Evolutionary conservation across 768 basidiomycete genomes (phyloP).

Genomic region (Rhizopogon rudus): DNA sequence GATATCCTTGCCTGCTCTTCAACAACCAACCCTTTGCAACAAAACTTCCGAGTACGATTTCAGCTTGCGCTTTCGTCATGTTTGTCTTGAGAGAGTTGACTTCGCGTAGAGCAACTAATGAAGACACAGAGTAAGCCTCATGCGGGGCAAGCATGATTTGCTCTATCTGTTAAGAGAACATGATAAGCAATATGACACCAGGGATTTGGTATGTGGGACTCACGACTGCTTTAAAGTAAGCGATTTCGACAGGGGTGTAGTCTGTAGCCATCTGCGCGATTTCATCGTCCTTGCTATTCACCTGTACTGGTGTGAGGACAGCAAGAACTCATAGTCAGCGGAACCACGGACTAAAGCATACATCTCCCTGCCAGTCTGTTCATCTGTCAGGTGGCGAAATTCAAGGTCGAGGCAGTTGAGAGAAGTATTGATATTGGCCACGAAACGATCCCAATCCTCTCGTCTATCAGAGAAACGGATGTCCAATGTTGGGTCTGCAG

Average conservation of each 20-base stretch:
- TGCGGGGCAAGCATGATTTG: conserved; percentile 81
- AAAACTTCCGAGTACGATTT: conserved; percentile 69
- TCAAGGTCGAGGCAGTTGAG: conserved; percentile 73
- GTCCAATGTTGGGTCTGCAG: conserved; percentile 45
- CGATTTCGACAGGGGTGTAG: conserved; percentile 73
- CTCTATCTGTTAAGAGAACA: conserved; percentile 54
- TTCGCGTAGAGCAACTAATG: conserved; percentile 72
- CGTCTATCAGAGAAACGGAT: conserved; percentile 36
- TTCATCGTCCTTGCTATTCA: conserved; percentile 77
- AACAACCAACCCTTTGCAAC: conserved; percentile 78
- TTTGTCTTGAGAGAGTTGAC: conserved; percentile 51
- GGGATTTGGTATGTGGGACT: conserved; percentile 16
- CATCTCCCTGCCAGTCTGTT: conserved; percentile 56
- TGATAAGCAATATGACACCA: not conserved
- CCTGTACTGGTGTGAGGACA: conserved; percentile 34
- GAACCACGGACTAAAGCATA: conserved; percentile 58
- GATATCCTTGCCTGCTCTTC: conserved; percentile 60
- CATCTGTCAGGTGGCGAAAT: conserved; percentile 58
- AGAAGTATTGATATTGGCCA: conserved; percentile 52
- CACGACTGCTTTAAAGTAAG: conserved; percentile 82
- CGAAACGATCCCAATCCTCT: conserved; percentile 56
- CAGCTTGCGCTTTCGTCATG: conserved; percentile 74
- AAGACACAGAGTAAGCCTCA: conserved; percentile 72
- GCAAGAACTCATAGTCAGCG: not conserved
- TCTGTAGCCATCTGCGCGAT: conserved; percentile 84